Conservation (phyloP, 495 filamentous ascomycete genomes). For the Tuber borchii region DNA sequence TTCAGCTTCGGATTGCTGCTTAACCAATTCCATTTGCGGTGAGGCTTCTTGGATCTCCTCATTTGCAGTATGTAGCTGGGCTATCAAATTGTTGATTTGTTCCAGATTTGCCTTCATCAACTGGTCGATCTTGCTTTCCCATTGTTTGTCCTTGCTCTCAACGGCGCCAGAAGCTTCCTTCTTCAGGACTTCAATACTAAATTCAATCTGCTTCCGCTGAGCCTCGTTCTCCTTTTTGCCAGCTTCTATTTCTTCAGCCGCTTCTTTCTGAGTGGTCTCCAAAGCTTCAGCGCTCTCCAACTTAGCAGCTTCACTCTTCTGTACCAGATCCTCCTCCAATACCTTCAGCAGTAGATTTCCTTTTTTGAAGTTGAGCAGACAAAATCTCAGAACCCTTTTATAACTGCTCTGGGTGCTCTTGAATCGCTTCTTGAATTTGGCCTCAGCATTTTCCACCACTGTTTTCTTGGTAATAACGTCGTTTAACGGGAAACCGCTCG, state of each 20-base stretch:
- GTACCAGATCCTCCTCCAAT: slow-evolving; percentile 27
- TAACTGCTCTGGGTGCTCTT: slow-evolving; percentile 37
- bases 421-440: slow-evolving; percentile 32
- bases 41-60: slow-evolving; percentile 45
- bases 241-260: slow-evolving; percentile 24
- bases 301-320: slow-evolving; percentile 21
- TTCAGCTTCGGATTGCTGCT: slow-evolving; percentile 13
- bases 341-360: slow-evolving; percentile 17
- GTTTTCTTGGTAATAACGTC: slow-evolving; percentile 22
- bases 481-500: no score
- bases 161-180: slow-evolving; percentile 17
- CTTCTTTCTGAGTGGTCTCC: slow-evolving; percentile 20
- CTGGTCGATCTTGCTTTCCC: slow-evolving; percentile 30
- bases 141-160: slow-evolving; percentile 36
- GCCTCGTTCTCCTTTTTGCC: slow-evolving; percentile 20
- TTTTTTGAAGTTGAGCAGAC: slow-evolving; percentile 24
- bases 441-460: slow-evolving; percentile 22
- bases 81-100: slow-evolving; percentile 20
- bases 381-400: slow-evolving; percentile 33
- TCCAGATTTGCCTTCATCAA: slow-evolving; percentile 25
- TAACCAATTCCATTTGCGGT: slow-evolving; percentile 23
- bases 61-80: slow-evolving; percentile 44
- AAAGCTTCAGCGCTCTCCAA: slow-evolving; percentile 27
- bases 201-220: slow-evolving; percentile 17
- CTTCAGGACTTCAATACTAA: slow-evolving; percentile 23